phyloP scores from a whole-genome alignment of 148 eudicot genomes.

The Cornus kousa region DNA sequence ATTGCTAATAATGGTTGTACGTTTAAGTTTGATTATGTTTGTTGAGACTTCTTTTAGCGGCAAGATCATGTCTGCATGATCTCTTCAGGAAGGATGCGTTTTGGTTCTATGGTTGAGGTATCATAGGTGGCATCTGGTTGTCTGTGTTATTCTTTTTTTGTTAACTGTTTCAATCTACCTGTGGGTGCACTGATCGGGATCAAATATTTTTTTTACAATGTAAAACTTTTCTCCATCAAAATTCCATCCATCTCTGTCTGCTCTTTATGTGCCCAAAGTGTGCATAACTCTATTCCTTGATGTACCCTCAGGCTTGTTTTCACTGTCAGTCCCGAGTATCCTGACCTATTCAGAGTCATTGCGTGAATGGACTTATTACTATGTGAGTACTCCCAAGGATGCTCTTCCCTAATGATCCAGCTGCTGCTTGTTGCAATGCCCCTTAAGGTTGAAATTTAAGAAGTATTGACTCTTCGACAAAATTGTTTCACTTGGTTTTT shows the following conservation, averaged over 20 bases:
- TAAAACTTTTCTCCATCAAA: slow-evolving; percentile 1
- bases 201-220: not conserved
- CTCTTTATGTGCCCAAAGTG: not conserved
- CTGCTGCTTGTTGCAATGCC: slow-evolving; percentile 10
- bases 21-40: too few relatives aligned
- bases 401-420: slow-evolving; percentile 10
- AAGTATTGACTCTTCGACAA: not conserved
- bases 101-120: not conserved
- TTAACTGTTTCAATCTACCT: not conserved
- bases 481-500: slow-evolving; percentile 7
- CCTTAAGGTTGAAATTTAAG: not conserved
- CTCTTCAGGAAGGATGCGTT: too few relatives aligned
- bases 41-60: too few relatives aligned
- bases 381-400: not conserved
- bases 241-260: not conserved
- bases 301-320: not conserved
- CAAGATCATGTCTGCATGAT: too few relatives aligned
- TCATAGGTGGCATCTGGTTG: not conserved
- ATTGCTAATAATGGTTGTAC: too few relatives aligned
- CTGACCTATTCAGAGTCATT: not conserved
- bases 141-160: not conserved
- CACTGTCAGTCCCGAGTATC: not conserved
- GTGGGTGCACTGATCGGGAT: not conserved
- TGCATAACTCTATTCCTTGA: not conserved
- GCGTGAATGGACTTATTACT: not conserved